phyloP scores from a whole-genome alignment of 768 basidiomycete species.

The Dioszegia aurantiaca region DNA sequence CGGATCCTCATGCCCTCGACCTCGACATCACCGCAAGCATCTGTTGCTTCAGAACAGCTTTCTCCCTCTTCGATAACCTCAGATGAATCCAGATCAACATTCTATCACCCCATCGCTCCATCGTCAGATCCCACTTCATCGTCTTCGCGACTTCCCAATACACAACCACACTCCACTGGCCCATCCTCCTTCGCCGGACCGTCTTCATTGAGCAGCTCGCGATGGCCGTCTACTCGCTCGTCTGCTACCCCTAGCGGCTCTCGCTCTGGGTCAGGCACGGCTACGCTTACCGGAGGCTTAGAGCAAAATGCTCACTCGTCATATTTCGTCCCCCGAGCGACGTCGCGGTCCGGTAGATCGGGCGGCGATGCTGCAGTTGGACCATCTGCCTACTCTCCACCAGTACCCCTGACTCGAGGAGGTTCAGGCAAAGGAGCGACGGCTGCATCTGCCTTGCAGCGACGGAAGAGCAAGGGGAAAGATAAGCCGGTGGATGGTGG shows the following conservation, averaged over 20 bases:
- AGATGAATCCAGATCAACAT: no score
- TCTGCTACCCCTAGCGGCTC: background rate
- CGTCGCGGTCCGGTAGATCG: background rate
- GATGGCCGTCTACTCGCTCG: background rate
- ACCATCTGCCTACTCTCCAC: background rate
- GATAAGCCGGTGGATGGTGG: constrained; percentile 5
- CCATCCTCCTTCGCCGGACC: constrained; percentile 11
- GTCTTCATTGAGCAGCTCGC: background rate
- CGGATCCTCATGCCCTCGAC: background rate
- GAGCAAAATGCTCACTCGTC: background rate
- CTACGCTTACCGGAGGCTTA: background rate
- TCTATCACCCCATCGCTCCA: background rate
- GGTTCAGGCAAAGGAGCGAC: background rate
- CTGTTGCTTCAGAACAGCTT: background rate
- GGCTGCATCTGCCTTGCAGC: background rate
- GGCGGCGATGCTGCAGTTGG: background rate
- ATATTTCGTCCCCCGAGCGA: background rate
- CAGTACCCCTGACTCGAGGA: background rate
- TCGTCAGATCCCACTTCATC: constrained; percentile 6
- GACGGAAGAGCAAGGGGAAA: constrained; percentile 13
- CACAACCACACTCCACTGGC: background rate
- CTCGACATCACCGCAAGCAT: background rate
- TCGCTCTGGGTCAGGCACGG: background rate
- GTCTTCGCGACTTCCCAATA: background rate
- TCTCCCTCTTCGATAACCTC: background rate